Base-by-base conservation (phyloP, 1,139 yeast genomes). In the Debaryomycetaceae sp. region DNA sequence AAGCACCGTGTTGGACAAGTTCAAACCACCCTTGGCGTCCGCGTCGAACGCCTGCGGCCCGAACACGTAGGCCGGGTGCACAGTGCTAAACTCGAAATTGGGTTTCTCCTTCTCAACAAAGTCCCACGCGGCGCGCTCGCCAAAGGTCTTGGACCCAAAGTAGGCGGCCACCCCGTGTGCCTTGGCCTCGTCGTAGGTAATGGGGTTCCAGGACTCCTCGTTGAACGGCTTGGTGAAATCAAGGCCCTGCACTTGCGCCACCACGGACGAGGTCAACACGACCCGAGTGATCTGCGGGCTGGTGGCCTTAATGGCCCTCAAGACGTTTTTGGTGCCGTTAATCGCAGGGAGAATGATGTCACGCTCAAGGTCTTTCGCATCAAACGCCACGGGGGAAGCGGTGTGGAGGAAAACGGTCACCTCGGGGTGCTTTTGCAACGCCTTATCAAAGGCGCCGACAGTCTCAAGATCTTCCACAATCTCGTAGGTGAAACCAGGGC, bases 241-340 rank as follows among this genome's bases (percentile, higher is more conserved):
- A 5, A 27, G 31, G 23, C 24, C 28, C 16, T 30, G 29, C 31
- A 9, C 32, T 38, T 26, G 37, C 2, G 71, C 69, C 8, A 76
- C 78, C 43, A 56, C 65, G 1, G 79, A 70, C 0, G 81, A 73
- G 1, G 82, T 76, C 16, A 74, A 51, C 18, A 75, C 77, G 23
- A 77, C 70, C 10, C 62, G 58, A 30, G 57, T 65, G 25, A 76
- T 70, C 28, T 70, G 65, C 12, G 73, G 70, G 4, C 72, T 79
- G 40, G 52, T 48, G 16, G 56, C 45, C 41, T 60, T 53, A 30
- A 70, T 59, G 0, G 66, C 56, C 12, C 39, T 40, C 37, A 62
- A 40, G 3, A 56, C 50, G 15, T 53, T 47, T 23, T 37, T 41
- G 18, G 62, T 58, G 7, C 68, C 69, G 7, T 51, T 42, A 15